Base-by-base conservation (phyloP, 192 early-diverging fungal genomes). In the Coemansia sp. region DNA sequence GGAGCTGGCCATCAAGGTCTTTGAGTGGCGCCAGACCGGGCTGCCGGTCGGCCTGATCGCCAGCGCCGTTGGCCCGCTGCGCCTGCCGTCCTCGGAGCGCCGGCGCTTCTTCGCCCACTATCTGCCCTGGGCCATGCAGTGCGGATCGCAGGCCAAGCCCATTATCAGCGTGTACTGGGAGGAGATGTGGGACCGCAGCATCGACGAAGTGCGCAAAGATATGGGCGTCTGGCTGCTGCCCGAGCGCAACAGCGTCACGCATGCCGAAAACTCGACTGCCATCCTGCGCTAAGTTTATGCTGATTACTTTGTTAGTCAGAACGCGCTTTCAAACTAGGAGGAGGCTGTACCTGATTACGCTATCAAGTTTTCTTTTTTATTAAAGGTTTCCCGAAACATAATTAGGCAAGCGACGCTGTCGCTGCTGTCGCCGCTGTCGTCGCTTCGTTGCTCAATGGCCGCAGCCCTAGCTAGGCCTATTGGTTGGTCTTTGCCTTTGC, bases 1-100 rank as follows among this genome's bases (percentile, higher is more conserved):
- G 32, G 97, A 98, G 83, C 81, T 97, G 55, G 94, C 89, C 6
- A 82, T 98, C 36, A 98, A 98, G 83, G 92, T 91, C 87, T 92
- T 97, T 68, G 97, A 98, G 73, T 87, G 89, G 75, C 83, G 83
- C 11, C 97, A 98, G 68, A 94, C 90, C 1, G 93, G 92, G 2
- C 68, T 98, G 53, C 97, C 97, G 13, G 88, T 98, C 71, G 87
- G 91, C 0, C 74, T 89, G 71, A 69, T 96, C n/a, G 84, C 87
- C 14, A 90, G 89, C n/a, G 57, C 91, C 6, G 82, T 92, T 72
- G 97, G 93, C 0, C 94, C 93, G 0, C 61, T 96, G 53, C 68
- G 86, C 14, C 71, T 97, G 59, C 76, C 82, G 0, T 58, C 71
- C 1, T 42, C 58, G 18, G 87, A 95, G 70, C 73, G 90, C 16